These are phyloP conservation scores for Ogataea wickerhamii DNA, from an alignment of 805 yeast genomes.

Conservation along the genomic window DNA sequence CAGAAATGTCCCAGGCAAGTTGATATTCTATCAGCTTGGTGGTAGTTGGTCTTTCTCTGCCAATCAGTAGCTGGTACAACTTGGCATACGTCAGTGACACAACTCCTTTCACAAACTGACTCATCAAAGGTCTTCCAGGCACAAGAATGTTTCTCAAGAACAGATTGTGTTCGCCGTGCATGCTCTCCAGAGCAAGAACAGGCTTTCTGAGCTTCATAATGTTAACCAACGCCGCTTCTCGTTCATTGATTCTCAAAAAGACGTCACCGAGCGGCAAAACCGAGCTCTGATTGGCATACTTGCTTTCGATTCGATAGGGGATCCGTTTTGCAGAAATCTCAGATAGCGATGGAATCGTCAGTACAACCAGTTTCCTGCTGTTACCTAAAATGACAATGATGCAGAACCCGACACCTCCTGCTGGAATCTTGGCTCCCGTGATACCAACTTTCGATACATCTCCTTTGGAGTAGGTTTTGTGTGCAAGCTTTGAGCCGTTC, in stretches of 20 bases:
- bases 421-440: constrained; percentile 33
- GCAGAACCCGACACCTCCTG: constrained; percentile 26
- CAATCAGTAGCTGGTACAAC: constrained; percentile 65
- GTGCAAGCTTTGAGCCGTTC: constrained; percentile 60
- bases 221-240: constrained; percentile 52
- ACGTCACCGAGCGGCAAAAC: constrained; percentile 47
- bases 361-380: constrained; percentile 26
- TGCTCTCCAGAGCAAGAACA: constrained; percentile 26
- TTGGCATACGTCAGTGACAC: constrained; percentile 59
- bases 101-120: constrained; percentile 84
- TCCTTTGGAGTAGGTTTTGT: constrained; percentile 56
- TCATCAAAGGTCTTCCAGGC: constrained; percentile 76
- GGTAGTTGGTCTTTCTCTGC: constrained; percentile 58
- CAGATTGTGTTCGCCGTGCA: constrained; percentile 47
- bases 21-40: constrained; percentile 47
- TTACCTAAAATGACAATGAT: constrained; percentile 28
- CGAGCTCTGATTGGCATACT: constrained; percentile 41
- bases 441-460: constrained; percentile 48
- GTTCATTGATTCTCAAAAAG: constrained; percentile 50
- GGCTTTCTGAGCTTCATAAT: constrained; percentile 43
- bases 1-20: constrained; percentile 47
- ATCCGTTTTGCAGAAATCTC: constrained; percentile 51
- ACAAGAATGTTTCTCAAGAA: constrained; percentile 65
- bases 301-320: constrained; percentile 40
- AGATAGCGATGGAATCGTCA: constrained; percentile 58